These are phyloP conservation scores for Cercospora berteroae DNA, from an alignment of 2,329 filamentous ascomycete genomes.

Conservation along the genomic window DNA sequence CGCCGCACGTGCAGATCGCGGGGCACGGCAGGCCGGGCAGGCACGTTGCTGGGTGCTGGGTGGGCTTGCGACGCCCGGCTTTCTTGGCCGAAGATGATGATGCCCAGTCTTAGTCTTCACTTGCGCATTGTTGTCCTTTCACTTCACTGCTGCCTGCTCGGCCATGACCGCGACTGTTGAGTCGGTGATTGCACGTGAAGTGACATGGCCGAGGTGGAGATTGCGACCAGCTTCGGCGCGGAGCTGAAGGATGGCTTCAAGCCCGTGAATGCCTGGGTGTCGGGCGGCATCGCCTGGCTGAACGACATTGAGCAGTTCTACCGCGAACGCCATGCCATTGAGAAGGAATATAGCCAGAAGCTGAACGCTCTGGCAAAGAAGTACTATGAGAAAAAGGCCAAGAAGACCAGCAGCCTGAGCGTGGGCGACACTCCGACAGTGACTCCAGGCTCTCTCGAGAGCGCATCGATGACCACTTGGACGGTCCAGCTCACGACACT, in stretches of 20 bases:
- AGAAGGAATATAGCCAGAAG: slow-evolving; percentile 94
- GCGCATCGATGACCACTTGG: slow-evolving; percentile 96
- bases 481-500: slow-evolving; percentile 87
- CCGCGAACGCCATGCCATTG: slow-evolving; percentile 86
- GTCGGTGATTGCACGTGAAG: neutral
- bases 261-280: slow-evolving; percentile 85
- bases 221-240: slow-evolving; percentile 81
- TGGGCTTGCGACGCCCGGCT: neutral
- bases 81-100: slow-evolving; percentile 2
- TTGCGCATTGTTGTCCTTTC: neutral
- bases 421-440: slow-evolving; percentile 90
- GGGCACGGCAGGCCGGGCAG: neutral
- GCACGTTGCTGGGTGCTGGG: neutral
- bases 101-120: neutral
- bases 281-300: slow-evolving; percentile 86
- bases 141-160: slow-evolving; percentile 1
- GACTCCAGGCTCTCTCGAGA: slow-evolving; percentile 93
- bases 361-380: slow-evolving; percentile 86
- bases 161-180: neutral
- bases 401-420: slow-evolving; percentile 80
- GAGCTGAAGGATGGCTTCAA: slow-evolving; percentile 99
- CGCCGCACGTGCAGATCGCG: slow-evolving; percentile 5
- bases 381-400: slow-evolving; percentile 95
- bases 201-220: slow-evolving; percentile 77
- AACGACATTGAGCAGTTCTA: slow-evolving; percentile 98